Conservation (phyloP, 1,139 yeast genomes). For the Kurtzmaniella quercitrusa region DNA sequence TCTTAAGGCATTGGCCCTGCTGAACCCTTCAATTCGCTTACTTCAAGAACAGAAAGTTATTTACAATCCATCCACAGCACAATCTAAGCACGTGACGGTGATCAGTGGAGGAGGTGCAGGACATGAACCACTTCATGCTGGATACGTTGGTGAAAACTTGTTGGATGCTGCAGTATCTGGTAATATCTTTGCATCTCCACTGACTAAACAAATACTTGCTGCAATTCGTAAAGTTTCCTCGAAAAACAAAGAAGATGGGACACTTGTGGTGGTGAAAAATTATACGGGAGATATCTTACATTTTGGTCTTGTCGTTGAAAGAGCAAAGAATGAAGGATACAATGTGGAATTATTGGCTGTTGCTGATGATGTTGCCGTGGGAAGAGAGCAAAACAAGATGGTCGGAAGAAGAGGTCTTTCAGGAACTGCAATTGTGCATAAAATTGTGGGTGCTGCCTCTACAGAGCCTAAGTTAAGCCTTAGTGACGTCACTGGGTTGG, state of each 20-base stretch:
- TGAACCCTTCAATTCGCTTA: constrained; percentile 62
- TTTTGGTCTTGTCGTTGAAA: constrained; percentile 86
- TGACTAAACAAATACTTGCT: constrained; percentile 79
- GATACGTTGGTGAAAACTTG: constrained; percentile 80
- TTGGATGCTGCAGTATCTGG: constrained; percentile 89
- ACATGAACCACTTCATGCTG: constrained; percentile 92
- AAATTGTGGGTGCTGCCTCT: constrained; percentile 75
- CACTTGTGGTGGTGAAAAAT: constrained; percentile 76
- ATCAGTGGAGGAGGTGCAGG: constrained; percentile 96
- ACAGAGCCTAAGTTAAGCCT: constrained; percentile 41
- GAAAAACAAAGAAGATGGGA: constrained; percentile 55
- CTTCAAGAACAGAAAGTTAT: constrained; percentile 69
- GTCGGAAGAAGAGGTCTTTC: constrained; percentile 94
- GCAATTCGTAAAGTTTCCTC: constrained; percentile 49
- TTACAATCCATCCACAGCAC: constrained; percentile 37
- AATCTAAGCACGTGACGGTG: constrained; percentile 56
- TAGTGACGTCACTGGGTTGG: constrained; percentile 51
- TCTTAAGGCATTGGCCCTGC: constrained; percentile 62
- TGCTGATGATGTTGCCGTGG: constrained; percentile 92
- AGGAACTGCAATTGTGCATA: constrained; percentile 85
- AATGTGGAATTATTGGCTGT: constrained; percentile 69
- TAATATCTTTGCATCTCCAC: constrained; percentile 85
- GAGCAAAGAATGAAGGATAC: constrained; percentile 75
- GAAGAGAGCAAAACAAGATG: constrained; percentile 77
- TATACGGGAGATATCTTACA: constrained; percentile 93